phyloP scores from a whole-genome alignment of 371 early-diverging fungal species.

The Haplosporangium sp. region DNA sequence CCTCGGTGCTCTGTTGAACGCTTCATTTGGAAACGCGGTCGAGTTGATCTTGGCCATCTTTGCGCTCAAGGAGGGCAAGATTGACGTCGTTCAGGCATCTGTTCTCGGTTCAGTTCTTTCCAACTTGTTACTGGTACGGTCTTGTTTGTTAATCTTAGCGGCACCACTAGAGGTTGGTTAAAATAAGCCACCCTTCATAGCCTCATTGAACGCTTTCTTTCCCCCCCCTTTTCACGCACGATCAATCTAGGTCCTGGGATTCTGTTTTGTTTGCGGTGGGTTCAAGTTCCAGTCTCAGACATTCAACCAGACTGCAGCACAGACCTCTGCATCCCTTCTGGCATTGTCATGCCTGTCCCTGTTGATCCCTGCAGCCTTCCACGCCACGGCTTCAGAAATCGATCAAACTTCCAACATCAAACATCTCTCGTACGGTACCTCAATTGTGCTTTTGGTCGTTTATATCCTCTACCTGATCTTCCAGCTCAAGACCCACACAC shows the following conservation, averaged over 20 bases:
- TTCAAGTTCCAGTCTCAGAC: conserved; percentile 71
- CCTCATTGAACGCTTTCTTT: not conserved
- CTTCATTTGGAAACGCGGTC: conserved; percentile 88
- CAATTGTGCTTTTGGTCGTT: conserved; percentile 79
- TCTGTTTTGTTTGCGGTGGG: conserved; percentile 87
- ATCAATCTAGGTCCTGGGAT: conserved; percentile 62
- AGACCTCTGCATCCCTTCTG: conserved; percentile 81
- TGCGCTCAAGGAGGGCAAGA: conserved; percentile 80
- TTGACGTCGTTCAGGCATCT: conserved; percentile 89
- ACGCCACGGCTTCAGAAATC: conserved; percentile 61
- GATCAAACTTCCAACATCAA: conserved; percentile 61
- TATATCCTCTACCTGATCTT: conserved; percentile 84
- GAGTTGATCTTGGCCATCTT: conserved; percentile 85
- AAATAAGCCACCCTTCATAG: too few species aligned
- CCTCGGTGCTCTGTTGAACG: conserved; percentile 90
- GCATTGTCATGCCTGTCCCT: conserved; percentile 80
- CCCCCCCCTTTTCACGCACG: not conserved
- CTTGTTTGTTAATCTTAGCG: too few species aligned
- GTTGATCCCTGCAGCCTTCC: conserved; percentile 84
- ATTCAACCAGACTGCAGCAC: conserved; percentile 85
- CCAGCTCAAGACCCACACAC: conserved; percentile 84
- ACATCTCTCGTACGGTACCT: conserved; percentile 77
- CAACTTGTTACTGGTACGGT: conserved; percentile 74
- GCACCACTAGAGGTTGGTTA: too few species aligned
- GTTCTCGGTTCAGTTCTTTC: conserved; percentile 89